These are phyloP conservation scores for Neoascochyta sp. DNA, from an alignment of 2,329 filamentous ascomycete genomes.

Conservation along the genomic window DNA sequence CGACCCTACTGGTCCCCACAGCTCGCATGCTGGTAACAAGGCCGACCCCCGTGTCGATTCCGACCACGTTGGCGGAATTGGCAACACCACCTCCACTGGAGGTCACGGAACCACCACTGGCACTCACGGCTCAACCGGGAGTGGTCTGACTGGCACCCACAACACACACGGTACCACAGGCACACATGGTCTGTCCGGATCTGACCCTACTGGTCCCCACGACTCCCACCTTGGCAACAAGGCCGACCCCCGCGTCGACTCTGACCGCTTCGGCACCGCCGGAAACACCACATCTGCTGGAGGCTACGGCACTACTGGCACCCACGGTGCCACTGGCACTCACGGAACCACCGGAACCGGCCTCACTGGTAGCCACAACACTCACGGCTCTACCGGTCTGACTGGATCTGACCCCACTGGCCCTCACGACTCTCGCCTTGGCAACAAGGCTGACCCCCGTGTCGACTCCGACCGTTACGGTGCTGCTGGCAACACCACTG, in stretches of 20 bases:
- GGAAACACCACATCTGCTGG: constrained; percentile 13
- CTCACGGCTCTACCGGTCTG: constrained; percentile 2
- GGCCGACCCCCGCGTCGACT: constrained; percentile 21
- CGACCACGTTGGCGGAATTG: constrained; percentile 12
- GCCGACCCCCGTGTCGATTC: constrained; percentile 31
- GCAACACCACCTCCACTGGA: constrained; percentile 16
- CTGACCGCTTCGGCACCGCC: constrained; percentile 13
- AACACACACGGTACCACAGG: constrained; percentile 10
- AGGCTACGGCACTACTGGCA: constrained; percentile 5
- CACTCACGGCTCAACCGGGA: constrained; percentile 15
- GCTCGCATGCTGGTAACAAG: constrained; percentile 24
- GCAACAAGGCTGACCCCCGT: constrained; percentile 19
- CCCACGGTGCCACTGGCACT: constrained; percentile 10
- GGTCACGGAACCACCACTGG: constrained; percentile 19
- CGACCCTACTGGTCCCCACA: constrained; percentile 32
- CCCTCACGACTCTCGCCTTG: constrained; percentile 11
- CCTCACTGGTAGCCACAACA: constrained; percentile 4
- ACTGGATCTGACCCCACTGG: constrained; percentile 17
- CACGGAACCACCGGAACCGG: constrained; percentile 13
- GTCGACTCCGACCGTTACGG: constrained; percentile 30
- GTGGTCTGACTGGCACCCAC: constrained; percentile 4
- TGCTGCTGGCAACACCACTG: constrained; percentile 20
- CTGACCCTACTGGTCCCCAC: constrained; percentile 17
- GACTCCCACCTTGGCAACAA: constrained; percentile 12
- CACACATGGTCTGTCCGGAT: constrained; percentile 6